Percentiles rank a stretch among this genome's conserved stretches.
These are phyloP conservation scores for Diaporthe velutina DNA, from an alignment of 2,329 filamentous ascomycete species.

Conservation along the genomic window DNA sequence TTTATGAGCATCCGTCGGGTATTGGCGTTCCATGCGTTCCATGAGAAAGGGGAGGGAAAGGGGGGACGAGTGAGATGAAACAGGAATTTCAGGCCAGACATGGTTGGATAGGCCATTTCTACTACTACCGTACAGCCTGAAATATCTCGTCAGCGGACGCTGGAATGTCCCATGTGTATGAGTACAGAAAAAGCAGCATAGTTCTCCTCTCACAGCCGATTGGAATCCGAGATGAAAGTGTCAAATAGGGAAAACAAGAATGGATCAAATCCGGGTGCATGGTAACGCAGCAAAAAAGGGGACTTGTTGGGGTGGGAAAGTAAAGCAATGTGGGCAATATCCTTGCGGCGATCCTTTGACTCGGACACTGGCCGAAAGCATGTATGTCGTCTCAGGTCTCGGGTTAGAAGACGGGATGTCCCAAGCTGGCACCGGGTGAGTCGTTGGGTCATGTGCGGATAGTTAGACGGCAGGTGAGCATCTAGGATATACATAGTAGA, in stretches of 20 bases:
- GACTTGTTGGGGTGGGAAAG: background rate
- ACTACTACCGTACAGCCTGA: background rate
- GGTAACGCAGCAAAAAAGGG: conserved; percentile 1
- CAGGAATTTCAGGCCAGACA: conserved; percentile 16
- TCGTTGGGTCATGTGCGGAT: background rate
- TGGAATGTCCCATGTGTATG: conserved; percentile 30
- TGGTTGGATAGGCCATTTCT: background rate
- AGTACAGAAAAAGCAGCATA: conserved; percentile 16
- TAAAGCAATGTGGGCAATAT: conserved; percentile 5
- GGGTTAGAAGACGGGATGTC: conserved; percentile 18
- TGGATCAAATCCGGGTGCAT: background rate
- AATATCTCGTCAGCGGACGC: background rate
- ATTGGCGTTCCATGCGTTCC: conserved; percentile 27
- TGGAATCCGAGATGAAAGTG: conserved; percentile 28
- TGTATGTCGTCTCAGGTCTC: conserved; percentile 17
- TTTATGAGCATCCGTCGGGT: conserved; percentile 4
- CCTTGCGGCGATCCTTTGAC: conserved; percentile 17
- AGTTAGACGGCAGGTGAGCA: background rate
- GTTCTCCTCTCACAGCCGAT: conserved; percentile 32
- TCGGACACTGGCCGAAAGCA: conserved; percentile 25
- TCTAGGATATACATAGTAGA: background rate
- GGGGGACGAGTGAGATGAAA: conserved; percentile 12
- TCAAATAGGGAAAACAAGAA: background rate
- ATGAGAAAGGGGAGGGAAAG: background rate
- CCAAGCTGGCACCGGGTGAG: conserved; percentile 11